phyloP scores from a whole-genome alignment of 345 rosid genomes.

The Garcia nutans region DNA sequence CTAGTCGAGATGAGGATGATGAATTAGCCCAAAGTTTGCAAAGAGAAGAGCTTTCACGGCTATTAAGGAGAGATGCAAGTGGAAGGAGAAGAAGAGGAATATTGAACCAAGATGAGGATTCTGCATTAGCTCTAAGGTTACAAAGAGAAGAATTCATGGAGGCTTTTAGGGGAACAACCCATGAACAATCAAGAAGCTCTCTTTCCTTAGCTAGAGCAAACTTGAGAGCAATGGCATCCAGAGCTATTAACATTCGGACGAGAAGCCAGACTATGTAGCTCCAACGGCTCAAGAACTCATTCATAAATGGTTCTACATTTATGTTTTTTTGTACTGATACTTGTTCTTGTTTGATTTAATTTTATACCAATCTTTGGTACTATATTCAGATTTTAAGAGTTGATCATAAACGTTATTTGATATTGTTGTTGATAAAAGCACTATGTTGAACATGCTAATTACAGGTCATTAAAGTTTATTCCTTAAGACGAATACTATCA shows the following conservation, averaged over 20 bases:
- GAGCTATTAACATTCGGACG: constrained; percentile 52
- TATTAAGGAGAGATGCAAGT: constrained; percentile 17
- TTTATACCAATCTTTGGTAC: background rate
- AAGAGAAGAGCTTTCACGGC: constrained; percentile 42
- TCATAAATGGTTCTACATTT: background rate
- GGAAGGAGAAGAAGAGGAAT: constrained; percentile 30
- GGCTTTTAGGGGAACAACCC: constrained; percentile 40
- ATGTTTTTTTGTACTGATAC: background rate
- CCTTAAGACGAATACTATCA: no score
- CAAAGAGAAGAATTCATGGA: constrained; percentile 82
- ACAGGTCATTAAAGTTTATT: no score
- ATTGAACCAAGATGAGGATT: constrained; percentile 65
- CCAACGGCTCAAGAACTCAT: background rate
- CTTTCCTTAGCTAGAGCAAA: constrained; percentile 70
- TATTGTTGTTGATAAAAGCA: no score
- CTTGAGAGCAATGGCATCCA: constrained; percentile 87
- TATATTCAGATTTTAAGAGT: background rate
- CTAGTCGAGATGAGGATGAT: constrained; percentile 59
- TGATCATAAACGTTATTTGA: no score
- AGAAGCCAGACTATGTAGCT: constrained; percentile 29
- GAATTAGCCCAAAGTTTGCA: constrained; percentile 67
- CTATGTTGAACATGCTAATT: no score
- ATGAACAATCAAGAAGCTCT: constrained; percentile 30
- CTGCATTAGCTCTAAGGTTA: constrained; percentile 74
- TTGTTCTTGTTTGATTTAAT: background rate